Percentiles rank a stretch among this genome's conserved stretches.
These are phyloP conservation scores for Gossypium stocksii DNA, from an alignment of 345 rosid species.

Conservation along the genomic window DNA sequence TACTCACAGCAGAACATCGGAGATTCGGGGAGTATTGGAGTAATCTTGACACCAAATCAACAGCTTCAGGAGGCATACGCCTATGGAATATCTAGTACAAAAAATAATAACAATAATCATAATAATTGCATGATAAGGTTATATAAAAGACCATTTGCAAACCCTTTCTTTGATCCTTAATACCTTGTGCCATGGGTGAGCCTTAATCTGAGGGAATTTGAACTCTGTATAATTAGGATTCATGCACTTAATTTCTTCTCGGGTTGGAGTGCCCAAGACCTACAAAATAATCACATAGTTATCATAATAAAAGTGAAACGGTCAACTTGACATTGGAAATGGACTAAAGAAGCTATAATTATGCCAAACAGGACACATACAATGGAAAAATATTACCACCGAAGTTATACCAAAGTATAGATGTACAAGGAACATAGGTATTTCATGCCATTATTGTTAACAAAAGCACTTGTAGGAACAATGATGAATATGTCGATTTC, in stretches of 20 bases:
- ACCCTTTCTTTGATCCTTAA: not conserved
- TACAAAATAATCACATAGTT: slow-evolving; percentile 21
- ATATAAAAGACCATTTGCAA: not conserved
- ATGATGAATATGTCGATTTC: not conserved
- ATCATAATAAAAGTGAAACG: not conserved
- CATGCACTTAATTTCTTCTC: slow-evolving; percentile 99
- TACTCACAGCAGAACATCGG: slow-evolving; percentile 82
- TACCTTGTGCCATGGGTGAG: slow-evolving; percentile 99
- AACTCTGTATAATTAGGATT: slow-evolving; percentile 93
- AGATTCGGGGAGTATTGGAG: slow-evolving; percentile 95
- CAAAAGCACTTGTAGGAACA: not conserved
- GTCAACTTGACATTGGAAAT: not conserved
- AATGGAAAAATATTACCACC: not conserved
- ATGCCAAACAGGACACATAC: not conserved
- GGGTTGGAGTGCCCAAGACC: slow-evolving; percentile 97
- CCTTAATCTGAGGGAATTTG: slow-evolving; percentile 96
- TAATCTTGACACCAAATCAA: slow-evolving; percentile 91
- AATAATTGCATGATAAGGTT: not conserved
- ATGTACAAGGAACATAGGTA: not conserved
- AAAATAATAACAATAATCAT: not conserved
- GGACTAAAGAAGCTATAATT: not conserved
- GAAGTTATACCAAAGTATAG: not conserved
- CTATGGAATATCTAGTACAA: slow-evolving; percentile 73
- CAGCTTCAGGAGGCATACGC: slow-evolving; percentile 97
- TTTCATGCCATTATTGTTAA: not conserved